These are phyloP conservation scores for Monilinia laxa DNA, from an alignment of 2,329 filamentous ascomycete species.

Conservation along the genomic window DNA sequence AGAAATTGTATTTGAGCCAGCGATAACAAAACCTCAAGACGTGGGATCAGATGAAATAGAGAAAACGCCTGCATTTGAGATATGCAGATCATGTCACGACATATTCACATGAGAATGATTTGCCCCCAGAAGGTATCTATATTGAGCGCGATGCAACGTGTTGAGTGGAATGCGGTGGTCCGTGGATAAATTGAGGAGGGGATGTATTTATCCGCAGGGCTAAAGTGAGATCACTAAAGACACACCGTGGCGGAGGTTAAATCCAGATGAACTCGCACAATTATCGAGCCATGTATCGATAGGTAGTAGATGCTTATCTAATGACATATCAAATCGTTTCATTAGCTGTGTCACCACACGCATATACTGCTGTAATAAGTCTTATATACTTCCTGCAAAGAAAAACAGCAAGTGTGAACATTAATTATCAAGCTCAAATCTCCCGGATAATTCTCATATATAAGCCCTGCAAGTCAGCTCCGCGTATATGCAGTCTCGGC, in stretches of 20 bases:
- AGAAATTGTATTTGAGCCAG: background rate
- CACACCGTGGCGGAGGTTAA: background rate
- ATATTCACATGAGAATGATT: background rate
- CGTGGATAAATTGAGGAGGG: conserved; percentile 7
- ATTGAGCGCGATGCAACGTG: background rate
- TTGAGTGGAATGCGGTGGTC: background rate
- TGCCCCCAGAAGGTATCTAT: conserved; percentile 4
- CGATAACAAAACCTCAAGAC: background rate
- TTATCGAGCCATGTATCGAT: too few species aligned
- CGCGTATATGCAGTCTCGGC: too few species aligned
- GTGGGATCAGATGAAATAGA: background rate
- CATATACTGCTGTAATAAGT: background rate
- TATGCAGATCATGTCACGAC: background rate
- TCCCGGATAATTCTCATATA: background rate
- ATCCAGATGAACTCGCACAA: too few species aligned
- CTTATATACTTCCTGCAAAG: background rate
- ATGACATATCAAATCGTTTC: background rate
- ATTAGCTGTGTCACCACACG: background rate
- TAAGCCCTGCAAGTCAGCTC: background rate
- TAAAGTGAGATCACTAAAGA: conserved; percentile 5
- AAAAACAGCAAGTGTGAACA: background rate
- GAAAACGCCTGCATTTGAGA: background rate
- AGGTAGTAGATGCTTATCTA: background rate
- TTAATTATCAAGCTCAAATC: background rate
- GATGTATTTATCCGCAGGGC: background rate